Evolutionary conservation across 2,329 filamentous ascomycete genomes (phyloP).

Genomic region (Aspergillus terreus): DNA sequence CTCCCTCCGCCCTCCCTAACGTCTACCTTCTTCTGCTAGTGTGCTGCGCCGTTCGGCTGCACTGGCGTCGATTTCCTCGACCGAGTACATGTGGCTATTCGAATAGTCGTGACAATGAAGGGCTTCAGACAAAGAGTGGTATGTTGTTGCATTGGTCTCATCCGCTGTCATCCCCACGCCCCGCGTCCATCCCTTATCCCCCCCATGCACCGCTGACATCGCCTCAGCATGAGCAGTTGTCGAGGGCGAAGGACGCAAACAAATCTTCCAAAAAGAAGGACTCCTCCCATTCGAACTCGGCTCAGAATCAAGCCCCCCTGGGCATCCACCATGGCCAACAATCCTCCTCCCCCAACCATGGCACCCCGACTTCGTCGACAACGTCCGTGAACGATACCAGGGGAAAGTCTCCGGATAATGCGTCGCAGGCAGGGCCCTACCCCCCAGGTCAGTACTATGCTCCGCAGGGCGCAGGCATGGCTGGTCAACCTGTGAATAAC

Average conservation of each 20-base stretch:
- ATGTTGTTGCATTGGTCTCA: conserved; percentile 46
- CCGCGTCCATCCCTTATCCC: conserved; percentile 16
- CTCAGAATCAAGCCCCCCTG: conserved; percentile 62
- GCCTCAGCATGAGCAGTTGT: conserved; percentile 74
- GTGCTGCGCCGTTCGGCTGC: conserved; percentile 31
- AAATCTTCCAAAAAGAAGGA: conserved; percentile 70
- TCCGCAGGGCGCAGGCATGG: conserved; percentile 31
- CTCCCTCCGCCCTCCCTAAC: conserved; percentile 17
- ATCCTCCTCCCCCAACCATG: conserved; percentile 58
- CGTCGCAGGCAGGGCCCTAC: conserved; percentile 27
- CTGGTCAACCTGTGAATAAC: conserved; percentile 41
- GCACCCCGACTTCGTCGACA: conserved; percentile 83
- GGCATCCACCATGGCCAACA: conserved; percentile 49
- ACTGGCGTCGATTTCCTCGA: conserved; percentile 28
- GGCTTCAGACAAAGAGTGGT: conserved; percentile 97
- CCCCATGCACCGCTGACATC: neutral
- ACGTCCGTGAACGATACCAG: conserved; percentile 81
- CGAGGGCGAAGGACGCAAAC: conserved; percentile 79
- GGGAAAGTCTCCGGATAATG: conserved; percentile 64
- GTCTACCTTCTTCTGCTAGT: conserved; percentile 28
- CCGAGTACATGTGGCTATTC: conserved; percentile 35
- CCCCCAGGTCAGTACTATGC: conserved; percentile 37
- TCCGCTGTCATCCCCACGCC: conserved; percentile 14
- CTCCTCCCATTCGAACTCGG: conserved; percentile 62
- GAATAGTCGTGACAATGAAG: conserved; percentile 69